A percentile compares a stretch with the other conserved stretches of the same genome.
Conservation (phyloP, 768 basidiomycete species). For the Trametes cubensis region DNA sequence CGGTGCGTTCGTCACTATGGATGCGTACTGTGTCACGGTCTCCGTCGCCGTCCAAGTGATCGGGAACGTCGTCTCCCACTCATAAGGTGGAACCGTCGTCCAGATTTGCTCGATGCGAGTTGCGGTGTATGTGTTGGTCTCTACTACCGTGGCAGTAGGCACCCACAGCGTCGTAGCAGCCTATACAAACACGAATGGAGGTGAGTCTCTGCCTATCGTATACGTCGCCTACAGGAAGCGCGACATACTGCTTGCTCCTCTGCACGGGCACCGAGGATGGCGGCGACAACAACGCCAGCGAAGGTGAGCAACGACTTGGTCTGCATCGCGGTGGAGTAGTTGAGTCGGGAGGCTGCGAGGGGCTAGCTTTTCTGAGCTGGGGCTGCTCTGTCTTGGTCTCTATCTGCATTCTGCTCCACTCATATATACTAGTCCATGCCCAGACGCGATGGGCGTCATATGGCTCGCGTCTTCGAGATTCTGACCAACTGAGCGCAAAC, state of each 20-base stretch:
- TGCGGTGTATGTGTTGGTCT: slow-evolving; percentile 21
- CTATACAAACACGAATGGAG: neutral
- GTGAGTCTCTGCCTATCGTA: neutral
- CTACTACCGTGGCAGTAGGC: slow-evolving; percentile 19
- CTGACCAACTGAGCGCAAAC: slow-evolving; percentile 14
- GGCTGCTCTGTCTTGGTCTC: neutral
- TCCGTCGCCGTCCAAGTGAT: slow-evolving; percentile 18
- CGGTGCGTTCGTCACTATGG: slow-evolving; percentile 12
- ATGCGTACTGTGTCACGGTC: slow-evolving; percentile 17
- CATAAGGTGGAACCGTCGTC: slow-evolving; percentile 20
- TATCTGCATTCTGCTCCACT: slow-evolving; percentile 5
- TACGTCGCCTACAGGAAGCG: neutral
- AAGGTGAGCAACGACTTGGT: slow-evolving; percentile 17
- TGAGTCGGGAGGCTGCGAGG: slow-evolving; percentile 3
- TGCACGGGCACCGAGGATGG: slow-evolving; percentile 14
- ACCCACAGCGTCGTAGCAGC: slow-evolving; percentile 21
- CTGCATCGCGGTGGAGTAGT: slow-evolving; percentile 13
- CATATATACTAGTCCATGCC: slow-evolving; percentile 11
- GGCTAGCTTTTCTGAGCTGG: slow-evolving; percentile 10
- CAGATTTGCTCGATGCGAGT: slow-evolving; percentile 24
- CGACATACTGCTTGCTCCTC: slow-evolving; percentile 13
- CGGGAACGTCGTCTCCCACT: slow-evolving; percentile 21
- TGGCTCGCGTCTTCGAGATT: slow-evolving; percentile 7
- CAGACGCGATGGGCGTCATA: slow-evolving; percentile 16
- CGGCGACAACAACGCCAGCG: slow-evolving; percentile 13